These are phyloP conservation scores for Pyricularia grisea DNA, from an alignment of 2,329 filamentous ascomycete genomes.

Conservation along the genomic window DNA sequence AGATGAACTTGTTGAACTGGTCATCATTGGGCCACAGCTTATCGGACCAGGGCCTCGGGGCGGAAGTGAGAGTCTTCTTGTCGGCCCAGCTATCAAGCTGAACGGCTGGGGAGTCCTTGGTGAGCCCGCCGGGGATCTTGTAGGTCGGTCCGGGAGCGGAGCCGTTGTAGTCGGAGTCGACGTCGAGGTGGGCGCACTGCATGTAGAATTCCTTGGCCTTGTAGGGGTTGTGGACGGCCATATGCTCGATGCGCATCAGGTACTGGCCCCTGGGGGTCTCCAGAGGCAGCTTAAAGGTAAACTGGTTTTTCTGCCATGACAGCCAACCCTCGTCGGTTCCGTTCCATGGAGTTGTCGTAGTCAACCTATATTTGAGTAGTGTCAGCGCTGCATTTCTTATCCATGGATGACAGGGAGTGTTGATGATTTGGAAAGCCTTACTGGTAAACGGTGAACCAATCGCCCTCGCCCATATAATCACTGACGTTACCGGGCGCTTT, in stretches of 20 bases:
- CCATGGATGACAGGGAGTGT: too few species aligned
- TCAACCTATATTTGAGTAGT: neutral
- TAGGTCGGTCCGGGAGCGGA: conserved; percentile 8
- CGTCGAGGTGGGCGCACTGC: conserved; percentile 11
- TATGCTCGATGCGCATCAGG: conserved; percentile 12
- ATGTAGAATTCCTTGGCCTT: conserved; percentile 10
- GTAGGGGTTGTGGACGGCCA: conserved; percentile 10
- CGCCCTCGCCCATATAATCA: conserved; percentile 17
- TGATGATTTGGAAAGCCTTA: too few species aligned
- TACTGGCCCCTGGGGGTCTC: conserved; percentile 11
- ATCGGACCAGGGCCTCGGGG: conserved; percentile 6
- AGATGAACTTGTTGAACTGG: neutral
- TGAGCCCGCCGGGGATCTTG: conserved; percentile 8
- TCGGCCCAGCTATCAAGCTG: conserved; percentile 10
- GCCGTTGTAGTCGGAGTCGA: conserved; percentile 10
- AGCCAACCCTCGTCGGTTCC: conserved; percentile 10
- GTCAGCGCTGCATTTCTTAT: too few species aligned
- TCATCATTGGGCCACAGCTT: conserved; percentile 7
- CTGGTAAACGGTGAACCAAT: conserved; percentile 16
- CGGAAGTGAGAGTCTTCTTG: conserved; percentile 6
- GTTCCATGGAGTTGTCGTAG: conserved; percentile 8
- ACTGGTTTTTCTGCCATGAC: conserved; percentile 8
- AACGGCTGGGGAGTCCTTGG: conserved; percentile 7
- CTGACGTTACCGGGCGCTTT: conserved; percentile 16
- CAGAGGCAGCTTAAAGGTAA: conserved; percentile 9